These are phyloP conservation scores for Plasmopara halstedii DNA, from an alignment of 352 stramenopile species.

Conservation along the genomic window DNA sequence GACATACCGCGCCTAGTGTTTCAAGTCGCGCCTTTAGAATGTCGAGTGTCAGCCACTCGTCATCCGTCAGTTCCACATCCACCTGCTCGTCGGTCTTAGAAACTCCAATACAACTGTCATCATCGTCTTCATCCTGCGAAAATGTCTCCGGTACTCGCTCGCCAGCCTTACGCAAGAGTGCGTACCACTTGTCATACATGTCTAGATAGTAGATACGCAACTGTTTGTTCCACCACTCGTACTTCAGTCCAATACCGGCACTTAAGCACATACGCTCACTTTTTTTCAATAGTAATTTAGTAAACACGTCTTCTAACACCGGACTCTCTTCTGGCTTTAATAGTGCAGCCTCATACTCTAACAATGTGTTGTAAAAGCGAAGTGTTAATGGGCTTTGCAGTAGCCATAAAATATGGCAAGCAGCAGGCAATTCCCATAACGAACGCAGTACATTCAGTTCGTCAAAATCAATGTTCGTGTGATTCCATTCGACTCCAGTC, in stretches of 20 bases:
- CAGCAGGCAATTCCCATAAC: slow-evolving; percentile 71
- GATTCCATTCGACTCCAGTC: slow-evolving; percentile 57
- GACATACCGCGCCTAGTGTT: slow-evolving; percentile 40
- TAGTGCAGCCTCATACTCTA: slow-evolving; percentile 78
- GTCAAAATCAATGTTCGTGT: slow-evolving; percentile 67
- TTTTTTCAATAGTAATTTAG: slow-evolving; percentile 78
- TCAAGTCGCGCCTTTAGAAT: slow-evolving; percentile 52
- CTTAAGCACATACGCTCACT: slow-evolving; percentile 71
- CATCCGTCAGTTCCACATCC: slow-evolving; percentile 70
- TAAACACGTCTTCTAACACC: slow-evolving; percentile 80
- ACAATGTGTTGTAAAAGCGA: slow-evolving; percentile 64
- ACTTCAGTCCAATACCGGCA: slow-evolving; percentile 73
- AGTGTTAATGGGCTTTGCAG: slow-evolving; percentile 74
- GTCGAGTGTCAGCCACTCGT: slow-evolving; percentile 67
- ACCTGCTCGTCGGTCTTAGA: slow-evolving; percentile 29
- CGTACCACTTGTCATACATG: slow-evolving; percentile 79
- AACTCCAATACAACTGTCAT: slow-evolving; percentile 17
- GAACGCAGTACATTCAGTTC: slow-evolving; percentile 49
- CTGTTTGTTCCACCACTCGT: slow-evolving; percentile 86
- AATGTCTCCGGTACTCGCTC: slow-evolving; percentile 58
- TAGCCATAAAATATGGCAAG: slow-evolving; percentile 79
- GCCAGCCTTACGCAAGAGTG: slow-evolving; percentile 61
- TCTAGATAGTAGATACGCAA: slow-evolving; percentile 75
- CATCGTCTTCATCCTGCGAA: slow-evolving; percentile 60
- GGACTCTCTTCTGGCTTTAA: slow-evolving; percentile 61